A percentile compares a stretch with the other conserved stretches of the same genome.
phyloP scores from a whole-genome alignment of 225 moss, liverwort and hornwort species.

The Anthoceros angustus region DNA sequence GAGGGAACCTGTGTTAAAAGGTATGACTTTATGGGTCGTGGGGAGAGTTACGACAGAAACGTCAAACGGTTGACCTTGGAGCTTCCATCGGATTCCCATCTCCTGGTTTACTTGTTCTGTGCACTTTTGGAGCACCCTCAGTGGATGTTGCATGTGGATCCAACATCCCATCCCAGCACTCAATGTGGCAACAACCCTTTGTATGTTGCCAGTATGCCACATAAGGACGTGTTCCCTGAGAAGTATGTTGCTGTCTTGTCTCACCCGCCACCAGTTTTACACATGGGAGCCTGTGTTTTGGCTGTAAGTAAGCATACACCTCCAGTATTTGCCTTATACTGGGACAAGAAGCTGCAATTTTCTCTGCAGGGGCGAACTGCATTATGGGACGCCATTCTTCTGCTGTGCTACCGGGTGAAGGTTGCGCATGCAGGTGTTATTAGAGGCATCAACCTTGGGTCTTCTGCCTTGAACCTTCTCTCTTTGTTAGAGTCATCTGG shows the following conservation, averaged over 20 bases:
- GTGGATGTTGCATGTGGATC: slow-evolving; percentile 94
- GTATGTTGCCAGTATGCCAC: slow-evolving; percentile 62
- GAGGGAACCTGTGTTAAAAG: slow-evolving; percentile 87
- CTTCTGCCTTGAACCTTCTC: slow-evolving; percentile 67
- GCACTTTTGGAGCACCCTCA: slow-evolving; percentile 93
- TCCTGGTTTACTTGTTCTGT: slow-evolving; percentile 87
- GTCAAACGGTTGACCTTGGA: slow-evolving; percentile 44
- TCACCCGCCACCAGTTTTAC: slow-evolving; percentile 49
- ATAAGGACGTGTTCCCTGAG: slow-evolving; percentile 62
- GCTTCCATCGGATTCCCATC: slow-evolving; percentile 79
- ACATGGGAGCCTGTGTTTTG: slow-evolving; percentile 67
- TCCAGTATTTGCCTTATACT: slow-evolving; percentile 79
- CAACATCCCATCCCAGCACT: slow-evolving; percentile 57
- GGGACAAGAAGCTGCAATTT: slow-evolving; percentile 87
- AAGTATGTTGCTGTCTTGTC: slow-evolving; percentile 74
- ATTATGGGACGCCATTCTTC: slow-evolving; percentile 75
- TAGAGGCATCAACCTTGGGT: slow-evolving; percentile 75
- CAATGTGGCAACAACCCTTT: slow-evolving; percentile 84
- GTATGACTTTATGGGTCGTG: slow-evolving; percentile 60
- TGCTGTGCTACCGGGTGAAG: slow-evolving; percentile 74
- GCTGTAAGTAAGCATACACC: slow-evolving; percentile 65
- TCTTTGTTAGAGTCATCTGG: slow-evolving; percentile 39
- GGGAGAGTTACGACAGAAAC: slow-evolving; percentile 31
- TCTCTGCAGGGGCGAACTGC: slow-evolving; percentile 84
- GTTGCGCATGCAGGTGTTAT: slow-evolving; percentile 87